A percentile compares a stretch with the other conserved stretches of the same genome.
These are phyloP conservation scores for Globisporangium iwayamae DNA, from an alignment of 352 stramenopile species.

Conservation along the genomic window DNA sequence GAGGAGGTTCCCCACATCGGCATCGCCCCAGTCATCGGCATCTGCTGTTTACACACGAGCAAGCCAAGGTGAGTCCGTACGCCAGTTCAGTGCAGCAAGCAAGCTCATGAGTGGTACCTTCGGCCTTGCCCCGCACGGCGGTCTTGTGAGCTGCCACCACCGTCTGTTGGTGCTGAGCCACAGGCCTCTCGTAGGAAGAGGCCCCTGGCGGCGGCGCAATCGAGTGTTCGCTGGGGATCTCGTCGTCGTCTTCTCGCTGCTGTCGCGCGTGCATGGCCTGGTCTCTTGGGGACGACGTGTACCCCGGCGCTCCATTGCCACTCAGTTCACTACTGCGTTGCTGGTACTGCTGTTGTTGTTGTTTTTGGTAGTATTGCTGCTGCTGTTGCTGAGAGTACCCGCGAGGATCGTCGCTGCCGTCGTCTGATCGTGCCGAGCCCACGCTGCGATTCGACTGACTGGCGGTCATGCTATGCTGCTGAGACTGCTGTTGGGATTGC, in stretches of 20 bases:
- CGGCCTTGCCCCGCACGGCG: conserved; percentile 33
- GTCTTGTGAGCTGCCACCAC: conserved; percentile 25
- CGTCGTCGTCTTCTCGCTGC: conserved; percentile 21
- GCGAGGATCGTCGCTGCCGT: conserved; percentile 22
- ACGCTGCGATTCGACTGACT: conserved; percentile 18
- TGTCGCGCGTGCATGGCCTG: conserved; percentile 18
- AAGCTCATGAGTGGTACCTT: conserved; percentile 37
- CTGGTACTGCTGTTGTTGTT: conserved; percentile 25
- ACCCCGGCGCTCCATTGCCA: conserved; percentile 3
- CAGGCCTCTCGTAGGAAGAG: conserved; percentile 28
- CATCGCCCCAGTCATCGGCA: conserved; percentile 78
- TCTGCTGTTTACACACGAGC: conserved; percentile 26
- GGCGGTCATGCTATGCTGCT: conserved; percentile 15
- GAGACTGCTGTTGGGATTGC: conserved; percentile 24
- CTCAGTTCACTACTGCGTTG: conserved; percentile 22
- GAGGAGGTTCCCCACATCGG: conserved; percentile 72
- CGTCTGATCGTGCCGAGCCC: conserved; percentile 25
- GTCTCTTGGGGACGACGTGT: background rate
- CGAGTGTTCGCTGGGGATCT: conserved; percentile 30
- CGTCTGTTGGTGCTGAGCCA: conserved; percentile 6
- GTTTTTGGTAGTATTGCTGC: conserved; percentile 19
- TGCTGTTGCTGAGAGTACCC: conserved; percentile 23
- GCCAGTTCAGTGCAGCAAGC: conserved; percentile 12
- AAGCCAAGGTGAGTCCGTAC: conserved; percentile 11
- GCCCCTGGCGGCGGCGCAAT: conserved; percentile 31